Evolutionary conservation across 2,329 filamentous ascomycete species (phyloP).

Genomic region (Aphanoascus verrucosus): DNA sequence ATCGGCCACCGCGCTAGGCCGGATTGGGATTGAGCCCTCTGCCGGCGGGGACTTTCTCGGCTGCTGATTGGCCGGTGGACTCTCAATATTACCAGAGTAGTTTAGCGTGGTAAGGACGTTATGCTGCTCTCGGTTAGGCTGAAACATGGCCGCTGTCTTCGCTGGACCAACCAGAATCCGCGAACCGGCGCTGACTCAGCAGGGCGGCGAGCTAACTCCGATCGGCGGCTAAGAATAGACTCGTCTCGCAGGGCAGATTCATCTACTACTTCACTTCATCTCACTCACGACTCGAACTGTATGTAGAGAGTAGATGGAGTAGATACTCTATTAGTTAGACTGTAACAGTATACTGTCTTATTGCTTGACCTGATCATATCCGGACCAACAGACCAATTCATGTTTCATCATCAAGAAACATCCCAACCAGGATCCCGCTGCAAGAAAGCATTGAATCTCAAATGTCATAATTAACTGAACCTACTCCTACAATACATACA

Average conservation of each 20-base stretch:
- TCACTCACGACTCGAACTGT: too few relatives aligned
- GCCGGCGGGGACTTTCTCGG: not conserved
- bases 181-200: not conserved
- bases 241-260: too few relatives aligned
- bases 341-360: too few relatives aligned
- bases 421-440: not conserved
- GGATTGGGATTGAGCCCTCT: not conserved
- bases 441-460: not conserved
- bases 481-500: not conserved
- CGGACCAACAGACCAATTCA: too few relatives aligned
- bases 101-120: not conserved
- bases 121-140: not conserved
- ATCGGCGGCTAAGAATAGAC: not conserved
- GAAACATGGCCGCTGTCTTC: not conserved
- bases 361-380: too few relatives aligned
- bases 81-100: not conserved
- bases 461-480: too few relatives aligned
- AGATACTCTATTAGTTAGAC: too few relatives aligned
- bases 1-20: not conserved
- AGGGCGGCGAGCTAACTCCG: too few relatives aligned
- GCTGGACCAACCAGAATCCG: slow-evolving; percentile 9
- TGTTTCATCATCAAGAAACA: not conserved
- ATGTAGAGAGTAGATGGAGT: too few relatives aligned
- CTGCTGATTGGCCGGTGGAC: slow-evolving; percentile 2
- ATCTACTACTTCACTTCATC: too few relatives aligned